A percentile compares a stretch with the other conserved stretches of the same genome.
Evolutionary conservation across 305 asterid genomes (phyloP).

Genomic region (Coffea humblotiana): DNA sequence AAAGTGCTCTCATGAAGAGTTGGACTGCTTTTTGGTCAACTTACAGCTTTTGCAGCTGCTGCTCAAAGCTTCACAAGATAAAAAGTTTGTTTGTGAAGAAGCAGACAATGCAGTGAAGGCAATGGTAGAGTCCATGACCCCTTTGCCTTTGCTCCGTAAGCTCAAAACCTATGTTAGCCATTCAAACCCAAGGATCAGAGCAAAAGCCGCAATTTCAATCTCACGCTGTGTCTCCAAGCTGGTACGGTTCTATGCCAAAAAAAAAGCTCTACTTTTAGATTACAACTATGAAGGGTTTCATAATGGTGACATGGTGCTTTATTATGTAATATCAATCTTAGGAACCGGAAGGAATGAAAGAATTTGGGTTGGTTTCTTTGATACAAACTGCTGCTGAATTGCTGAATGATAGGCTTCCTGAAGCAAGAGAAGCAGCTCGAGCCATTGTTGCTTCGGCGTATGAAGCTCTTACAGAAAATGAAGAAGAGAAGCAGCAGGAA

Average conservation of each 20-base stretch:
- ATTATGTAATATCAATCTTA: conserved; percentile 18
- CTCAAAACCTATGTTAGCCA: conserved; percentile 57
- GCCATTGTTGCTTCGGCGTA: conserved; percentile 46
- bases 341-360: conserved; percentile 74
- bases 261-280: background rate
- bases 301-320: background rate
- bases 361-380: conserved; percentile 52
- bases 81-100: conserved; percentile 96
- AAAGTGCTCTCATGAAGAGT: background rate
- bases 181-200: conserved; percentile 72
- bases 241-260: conserved; percentile 35
- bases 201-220: conserved; percentile 76
- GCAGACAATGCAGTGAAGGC: conserved; percentile 65
- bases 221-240: conserved; percentile 70
- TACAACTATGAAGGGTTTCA: background rate
- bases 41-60: conserved; percentile 80
- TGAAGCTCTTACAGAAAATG: conserved; percentile 49
- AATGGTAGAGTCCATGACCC: conserved; percentile 68
- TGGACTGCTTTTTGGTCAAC: background rate
- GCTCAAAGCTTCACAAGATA: conserved; percentile 90
- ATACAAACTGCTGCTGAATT: conserved; percentile 57
- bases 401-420: conserved; percentile 87
- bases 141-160: conserved; percentile 70
- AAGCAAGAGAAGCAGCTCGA: conserved; percentile 93
- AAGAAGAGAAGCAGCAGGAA: conserved; percentile 60